A percentile compares a stretch with the other conserved stretches of the same genome.
These are phyloP conservation scores for Silene vulgaris DNA, from an alignment of 179 eudicot genomes.

Conservation along the genomic window DNA sequence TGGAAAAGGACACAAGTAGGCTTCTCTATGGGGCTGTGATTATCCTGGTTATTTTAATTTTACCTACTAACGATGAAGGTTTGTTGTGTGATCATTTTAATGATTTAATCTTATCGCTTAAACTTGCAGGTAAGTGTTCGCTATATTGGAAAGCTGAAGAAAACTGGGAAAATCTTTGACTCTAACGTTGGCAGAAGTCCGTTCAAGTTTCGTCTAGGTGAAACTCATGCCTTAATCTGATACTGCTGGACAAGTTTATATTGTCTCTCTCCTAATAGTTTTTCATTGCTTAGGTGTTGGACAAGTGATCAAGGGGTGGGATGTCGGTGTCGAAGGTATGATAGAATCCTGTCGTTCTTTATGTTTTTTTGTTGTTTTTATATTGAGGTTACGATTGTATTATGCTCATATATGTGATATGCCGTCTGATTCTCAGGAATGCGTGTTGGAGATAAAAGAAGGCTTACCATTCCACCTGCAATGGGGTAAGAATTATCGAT, in stretches of 20 bases:
- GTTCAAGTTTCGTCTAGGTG: slow-evolving; percentile 68
- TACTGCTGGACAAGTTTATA: neutral
- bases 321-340: slow-evolving; percentile 86
- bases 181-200: slow-evolving; percentile 57
- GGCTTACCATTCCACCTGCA: slow-evolving; percentile 70
- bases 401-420: slow-evolving; percentile 16
- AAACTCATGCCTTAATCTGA: neutral
- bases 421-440: slow-evolving; percentile 47
- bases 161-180: slow-evolving; percentile 54
- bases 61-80: neutral
- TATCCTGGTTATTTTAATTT: neutral
- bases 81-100: neutral
- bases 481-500: slow-evolving; percentile 50
- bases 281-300: slow-evolving; percentile 38
- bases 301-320: slow-evolving; percentile 92
- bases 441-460: slow-evolving; percentile 87
- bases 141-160: slow-evolving; percentile 62
- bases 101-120: slow-evolving; percentile 1
- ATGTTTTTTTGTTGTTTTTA: neutral
- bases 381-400: neutral
- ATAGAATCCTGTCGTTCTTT: neutral
- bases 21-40: neutral
- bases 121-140: slow-evolving; percentile 58
- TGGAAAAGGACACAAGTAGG: neutral
- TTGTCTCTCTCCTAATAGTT: slow-evolving; percentile 6